Evolutionary conservation across 768 basidiomycete species (phyloP), one percentile per base, ranked within the genome.

Genomic region (Tubosaeta brunneosetosa): DNA sequence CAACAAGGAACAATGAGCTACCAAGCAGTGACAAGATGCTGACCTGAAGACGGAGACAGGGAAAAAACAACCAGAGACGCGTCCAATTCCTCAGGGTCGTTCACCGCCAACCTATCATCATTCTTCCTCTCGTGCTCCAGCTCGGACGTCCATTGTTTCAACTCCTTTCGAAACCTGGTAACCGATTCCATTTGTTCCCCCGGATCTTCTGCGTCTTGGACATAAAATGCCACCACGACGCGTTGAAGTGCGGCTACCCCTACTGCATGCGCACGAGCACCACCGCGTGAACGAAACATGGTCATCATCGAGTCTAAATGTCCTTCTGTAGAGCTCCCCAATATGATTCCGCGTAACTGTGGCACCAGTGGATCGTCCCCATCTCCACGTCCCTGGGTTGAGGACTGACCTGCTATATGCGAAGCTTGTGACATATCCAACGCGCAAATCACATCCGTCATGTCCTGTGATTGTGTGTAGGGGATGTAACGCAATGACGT

Each of bases 391-490:
- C 22, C 22, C 22, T 22, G 22, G 22, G 22, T 22, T 22, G 22
- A 22, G 22, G 22, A 22, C 22, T 22, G 22, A 22, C 16, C 36
- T 37, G 3, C 36, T n/a, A n/a, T 22, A 6, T 25, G 22, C n/a
- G 14, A 27, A 6, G 19, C 6, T 6, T 6, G 34, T 36, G 57
- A 48, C 36, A 56, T 22, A 3, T 45, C 45, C 43, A 64, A 4
- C 22, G n/a, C 22, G 11, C 25, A 26, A 25, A 60, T 37, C 31
- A 62, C 22, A 16, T 58, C 52, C 14, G 42, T 1, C 3, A 58
- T 55, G 12, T 57, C 26, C 12, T 65, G 60, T 4, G 56, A 58
- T 22, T 52, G 53, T 16, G 61, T 58, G 6, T 34, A 58, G 33
- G 58, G 61, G 19, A 62, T 53, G 38, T 60, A 58, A 37, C 44